Evolutionary conservation across 306 rosid genomes (phyloP), one percentile per base, ranked within the genome.

Genomic region (Dicorynia guianensis): DNA sequence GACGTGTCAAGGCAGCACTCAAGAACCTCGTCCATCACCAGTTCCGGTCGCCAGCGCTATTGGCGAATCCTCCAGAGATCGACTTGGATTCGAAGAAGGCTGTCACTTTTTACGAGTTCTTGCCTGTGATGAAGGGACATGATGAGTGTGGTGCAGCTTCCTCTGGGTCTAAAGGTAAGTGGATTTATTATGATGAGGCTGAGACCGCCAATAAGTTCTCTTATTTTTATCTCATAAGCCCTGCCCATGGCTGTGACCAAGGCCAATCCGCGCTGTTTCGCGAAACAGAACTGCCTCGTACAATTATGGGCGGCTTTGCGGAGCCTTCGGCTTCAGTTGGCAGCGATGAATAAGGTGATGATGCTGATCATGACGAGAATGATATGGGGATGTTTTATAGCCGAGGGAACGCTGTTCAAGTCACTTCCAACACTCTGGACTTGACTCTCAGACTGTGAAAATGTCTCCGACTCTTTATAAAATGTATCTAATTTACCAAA

Each of bases 371-470:
- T 6, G 12, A 8, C 10, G 12, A 44, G 49, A 2, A 8, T 44
- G 49, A 8, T 3, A 44, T 4, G 12, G 33, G 6, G 30, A 7
- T 4, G 47, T 10, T 62, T 62, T 17, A 4, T 38, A 14, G 33
- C n/a, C 44, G 49, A 10, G 49, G 44, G 9, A 20, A 12, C 9
- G 6, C n/a, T 15, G 3, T 9, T 30, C 14, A 1, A 11, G 63
- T 13, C 35, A 35, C 63, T 20, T 63, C 56, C 57, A 53, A 47
- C 3, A 42, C 1, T 11, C 10, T 75, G 47, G 84, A 80, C 34
- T 55, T 70, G 34, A 55, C 72, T 30, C 78, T 81, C 11, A 81
- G 52, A 63, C 81, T 81, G 11, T 76, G 34, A 62, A 0, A 34
- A n/a, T 11, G 48, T 11, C 12, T 6, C 4, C 4, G 13, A 19